These are phyloP conservation scores for Helotiales sp. DNA, from an alignment of 2,329 filamentous ascomycete species.

Conservation along the genomic window DNA sequence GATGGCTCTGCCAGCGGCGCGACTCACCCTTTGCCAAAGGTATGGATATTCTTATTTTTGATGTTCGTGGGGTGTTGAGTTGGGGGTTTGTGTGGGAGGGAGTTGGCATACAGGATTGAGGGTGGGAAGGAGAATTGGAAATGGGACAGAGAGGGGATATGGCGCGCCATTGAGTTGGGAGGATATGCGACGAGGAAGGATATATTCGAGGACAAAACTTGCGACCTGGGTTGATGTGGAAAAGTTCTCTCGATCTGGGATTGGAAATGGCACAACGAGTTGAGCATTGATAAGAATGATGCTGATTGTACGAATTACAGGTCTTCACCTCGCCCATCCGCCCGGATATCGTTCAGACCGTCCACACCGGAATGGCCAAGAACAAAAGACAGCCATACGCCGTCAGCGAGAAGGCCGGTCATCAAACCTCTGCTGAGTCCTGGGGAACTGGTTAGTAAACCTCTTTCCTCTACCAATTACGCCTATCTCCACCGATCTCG, in stretches of 20 bases:
- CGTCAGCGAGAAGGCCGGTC: constrained; percentile 99
- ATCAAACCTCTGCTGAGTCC: constrained; percentile 99
- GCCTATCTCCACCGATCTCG: not conserved
- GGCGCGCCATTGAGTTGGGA: constrained; percentile 10
- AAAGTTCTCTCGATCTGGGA: constrained; percentile 10
- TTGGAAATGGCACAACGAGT: constrained; percentile 11
- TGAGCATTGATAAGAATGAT: constrained; percentile 32
- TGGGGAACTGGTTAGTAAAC: constrained; percentile 92
- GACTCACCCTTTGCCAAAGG: constrained; percentile 86
- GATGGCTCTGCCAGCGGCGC: constrained; percentile 91
- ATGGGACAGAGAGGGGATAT: not conserved
- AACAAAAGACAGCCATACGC: constrained; percentile 99
- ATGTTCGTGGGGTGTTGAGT: not conserved
- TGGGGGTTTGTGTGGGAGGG: not conserved
- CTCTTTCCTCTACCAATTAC: not conserved
- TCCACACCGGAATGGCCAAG: constrained; percentile 99
- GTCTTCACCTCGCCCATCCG: constrained; percentile 98
- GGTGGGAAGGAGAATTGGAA: not conserved
- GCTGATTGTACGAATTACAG: constrained; percentile 39
- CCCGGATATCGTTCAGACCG: constrained; percentile 93
- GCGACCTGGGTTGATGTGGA: constrained; percentile 15
- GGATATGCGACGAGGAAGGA: not conserved
- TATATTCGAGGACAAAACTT: not conserved
- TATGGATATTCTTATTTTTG: constrained; percentile 31
- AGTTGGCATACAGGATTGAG: not conserved